Conservation (phyloP, 2,329 filamentous ascomycete genomes). For the Trichoderma citrinoviride region DNA sequence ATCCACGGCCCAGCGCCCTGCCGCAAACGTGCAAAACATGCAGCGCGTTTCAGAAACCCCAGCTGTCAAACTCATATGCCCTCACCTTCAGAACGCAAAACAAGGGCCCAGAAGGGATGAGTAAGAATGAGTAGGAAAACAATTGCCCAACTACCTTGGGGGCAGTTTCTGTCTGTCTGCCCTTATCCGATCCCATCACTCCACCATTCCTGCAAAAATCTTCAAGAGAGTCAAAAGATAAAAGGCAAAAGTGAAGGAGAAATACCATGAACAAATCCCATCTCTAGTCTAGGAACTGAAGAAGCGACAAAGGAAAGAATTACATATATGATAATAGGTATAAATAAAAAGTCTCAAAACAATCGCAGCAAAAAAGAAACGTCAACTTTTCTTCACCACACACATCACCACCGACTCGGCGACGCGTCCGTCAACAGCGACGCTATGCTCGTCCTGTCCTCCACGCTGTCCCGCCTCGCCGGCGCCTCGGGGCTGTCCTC, state of each 20-base stretch:
- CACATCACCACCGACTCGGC: background rate
- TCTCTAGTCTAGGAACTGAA: too few species aligned
- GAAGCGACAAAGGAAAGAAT: too few species aligned
- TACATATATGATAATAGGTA: too few species aligned
- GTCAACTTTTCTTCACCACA: background rate
- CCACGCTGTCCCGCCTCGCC: slow-evolving; percentile 37
- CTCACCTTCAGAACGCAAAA: background rate
- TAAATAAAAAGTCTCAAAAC: too few species aligned
- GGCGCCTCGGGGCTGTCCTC: slow-evolving; percentile 49
- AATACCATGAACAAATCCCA: too few species aligned
- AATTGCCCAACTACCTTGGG: too few species aligned
- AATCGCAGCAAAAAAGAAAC: background rate
- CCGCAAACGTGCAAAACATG: background rate
- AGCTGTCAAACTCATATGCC: background rate
- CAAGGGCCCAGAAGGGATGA: background rate
- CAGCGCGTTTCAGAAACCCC: background rate
- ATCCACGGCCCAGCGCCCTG: too few species aligned
- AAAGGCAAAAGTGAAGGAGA: too few species aligned
- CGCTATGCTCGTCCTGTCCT: slow-evolving; percentile 60
- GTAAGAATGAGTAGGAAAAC: background rate
- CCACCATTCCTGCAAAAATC: too few species aligned
- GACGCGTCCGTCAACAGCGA: slow-evolving; percentile 40
- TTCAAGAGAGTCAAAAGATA: too few species aligned
- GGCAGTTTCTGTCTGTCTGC: too few species aligned
- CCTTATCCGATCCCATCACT: too few species aligned